Evolutionary conservation across 345 rosid species (phyloP).

Genomic region (Gossypium ekmanianum): DNA sequence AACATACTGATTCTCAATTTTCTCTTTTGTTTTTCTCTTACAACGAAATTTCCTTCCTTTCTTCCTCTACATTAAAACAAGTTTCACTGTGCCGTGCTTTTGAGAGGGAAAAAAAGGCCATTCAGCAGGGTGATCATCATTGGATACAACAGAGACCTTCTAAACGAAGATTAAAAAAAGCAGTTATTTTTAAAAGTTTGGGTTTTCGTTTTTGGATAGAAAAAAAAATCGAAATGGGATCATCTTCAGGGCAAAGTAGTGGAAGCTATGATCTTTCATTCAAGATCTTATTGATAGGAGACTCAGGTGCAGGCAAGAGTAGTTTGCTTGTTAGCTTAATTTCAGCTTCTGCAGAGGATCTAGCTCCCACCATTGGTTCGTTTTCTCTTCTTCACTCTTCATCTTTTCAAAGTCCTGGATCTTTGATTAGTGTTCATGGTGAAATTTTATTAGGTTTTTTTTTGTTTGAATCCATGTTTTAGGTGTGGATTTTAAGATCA

Average conservation of each 20-base stretch:
- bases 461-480: constrained; percentile 3
- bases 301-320: constrained; percentile 95
- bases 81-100: constrained; percentile 29
- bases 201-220: constrained; percentile 7
- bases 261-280: constrained; percentile 74
- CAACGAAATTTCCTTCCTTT: constrained; percentile 4
- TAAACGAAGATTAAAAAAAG: constrained; percentile 1
- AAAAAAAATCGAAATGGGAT: constrained; percentile 50
- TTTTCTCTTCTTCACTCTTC: neutral
- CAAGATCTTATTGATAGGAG: constrained; percentile 96
- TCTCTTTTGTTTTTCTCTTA: neutral
- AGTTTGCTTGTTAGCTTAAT: constrained; percentile 94
- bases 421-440: constrained; percentile 3
- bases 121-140: constrained; percentile 27
- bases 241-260: constrained; percentile 64
- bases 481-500: constrained; percentile 99
- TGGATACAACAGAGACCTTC: constrained; percentile 22
- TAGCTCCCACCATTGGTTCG: constrained; percentile 83
- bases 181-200: neutral
- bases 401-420: neutral
- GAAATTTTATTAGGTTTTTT: neutral
- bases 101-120: constrained; percentile 8
- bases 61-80: neutral
- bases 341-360: constrained; percentile 64
- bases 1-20: neutral